Conservation (phyloP, 164 flowering plant genomes). For the Kalanchoe fedtschenkoi region DNA sequence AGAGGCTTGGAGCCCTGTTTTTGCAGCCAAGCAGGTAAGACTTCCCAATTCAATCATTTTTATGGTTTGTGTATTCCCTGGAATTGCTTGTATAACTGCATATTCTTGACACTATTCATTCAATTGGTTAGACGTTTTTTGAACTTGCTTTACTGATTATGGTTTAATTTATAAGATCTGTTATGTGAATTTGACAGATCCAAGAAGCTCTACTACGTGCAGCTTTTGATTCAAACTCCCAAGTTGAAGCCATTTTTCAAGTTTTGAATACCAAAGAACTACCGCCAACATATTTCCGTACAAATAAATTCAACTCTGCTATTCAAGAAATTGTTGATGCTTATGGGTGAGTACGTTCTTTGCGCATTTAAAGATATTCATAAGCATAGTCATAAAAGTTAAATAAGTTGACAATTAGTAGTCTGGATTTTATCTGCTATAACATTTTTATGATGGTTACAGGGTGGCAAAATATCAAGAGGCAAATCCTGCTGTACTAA, state of each 20-base stretch:
- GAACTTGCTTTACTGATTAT: not conserved
- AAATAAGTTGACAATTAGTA: not conserved
- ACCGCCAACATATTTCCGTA: conserved; percentile 61
- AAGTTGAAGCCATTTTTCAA: conserved; percentile 79
- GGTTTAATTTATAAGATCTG: not conserved
- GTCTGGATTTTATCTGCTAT: not conserved
- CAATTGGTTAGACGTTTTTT: not conserved
- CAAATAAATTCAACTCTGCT: conserved; percentile 6
- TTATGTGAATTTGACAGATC: conserved; percentile 37
- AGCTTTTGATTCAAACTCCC: conserved; percentile 66
- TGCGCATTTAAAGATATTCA: not conserved
- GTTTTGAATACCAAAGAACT: conserved; percentile 56
- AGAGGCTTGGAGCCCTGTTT: conserved; percentile 95
- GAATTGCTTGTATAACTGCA: not conserved
- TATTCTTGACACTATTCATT: too few relatives aligned
- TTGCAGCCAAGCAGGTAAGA: conserved; percentile 69
- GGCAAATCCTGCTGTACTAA: conserved; percentile 8
- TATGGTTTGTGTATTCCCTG: not conserved
- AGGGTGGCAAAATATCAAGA: conserved; percentile 10
- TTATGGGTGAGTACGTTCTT: conserved; percentile 5
- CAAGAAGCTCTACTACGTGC: conserved; percentile 72
- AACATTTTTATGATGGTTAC: not conserved
- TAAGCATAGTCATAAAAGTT: not conserved
- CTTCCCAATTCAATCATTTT: not conserved
- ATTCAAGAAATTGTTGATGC: conserved; percentile 10